Conservation (phyloP, 345 rosid species). For the Leavenworthia alabamica region DNA sequence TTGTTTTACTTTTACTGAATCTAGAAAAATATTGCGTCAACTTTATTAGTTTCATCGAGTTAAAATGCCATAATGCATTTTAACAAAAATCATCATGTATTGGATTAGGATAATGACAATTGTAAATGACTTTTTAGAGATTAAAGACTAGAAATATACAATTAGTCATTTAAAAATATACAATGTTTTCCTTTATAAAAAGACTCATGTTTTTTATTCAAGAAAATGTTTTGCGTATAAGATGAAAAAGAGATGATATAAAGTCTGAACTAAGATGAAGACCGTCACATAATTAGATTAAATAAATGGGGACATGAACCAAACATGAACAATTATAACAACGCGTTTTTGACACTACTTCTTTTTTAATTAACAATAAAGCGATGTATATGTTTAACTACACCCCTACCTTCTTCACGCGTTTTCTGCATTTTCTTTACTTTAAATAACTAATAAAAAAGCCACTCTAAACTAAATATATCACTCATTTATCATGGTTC, state of each 20-base stretch:
- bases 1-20: not conserved
- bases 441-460: too few relatives aligned
- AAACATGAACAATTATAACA: conserved; percentile 30
- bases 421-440: conserved; percentile 26
- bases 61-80: too few relatives aligned
- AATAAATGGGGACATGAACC: conserved; percentile 23
- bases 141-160: too few relatives aligned
- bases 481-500: conserved; percentile 1
- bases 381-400: conserved; percentile 23
- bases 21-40: not conserved
- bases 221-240: not conserved
- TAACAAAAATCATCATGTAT: not conserved
- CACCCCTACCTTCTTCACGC: conserved; percentile 31
- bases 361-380: not conserved
- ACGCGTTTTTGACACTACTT: conserved; percentile 36
- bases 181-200: too few relatives aligned
- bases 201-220: not conserved
- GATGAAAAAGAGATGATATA: not conserved
- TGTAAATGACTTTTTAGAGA: not conserved
- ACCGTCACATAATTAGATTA: not conserved
- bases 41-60: too few relatives aligned
- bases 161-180: not conserved
- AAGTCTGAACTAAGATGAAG: conserved; percentile 1
- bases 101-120: not conserved
- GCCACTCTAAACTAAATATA: not conserved